phyloP scores from a whole-genome alignment of 768 basidiomycete genomes.

The Collybia sp. region DNA sequence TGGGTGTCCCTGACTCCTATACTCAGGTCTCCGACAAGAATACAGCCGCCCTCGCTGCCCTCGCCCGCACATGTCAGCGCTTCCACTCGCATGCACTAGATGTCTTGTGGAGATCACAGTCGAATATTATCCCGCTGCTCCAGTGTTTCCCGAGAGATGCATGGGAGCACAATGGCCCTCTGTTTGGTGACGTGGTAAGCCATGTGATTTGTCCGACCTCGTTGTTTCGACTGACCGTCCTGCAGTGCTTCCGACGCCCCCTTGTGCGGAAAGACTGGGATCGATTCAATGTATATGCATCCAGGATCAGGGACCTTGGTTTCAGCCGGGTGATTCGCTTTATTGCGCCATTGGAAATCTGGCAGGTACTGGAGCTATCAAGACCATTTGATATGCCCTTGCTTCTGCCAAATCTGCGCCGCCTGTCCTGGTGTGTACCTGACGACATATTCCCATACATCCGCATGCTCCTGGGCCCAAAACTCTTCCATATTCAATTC shows the following conservation, averaged over 20 bases:
- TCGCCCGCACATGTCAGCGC: constrained; percentile 1
- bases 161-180: neutral
- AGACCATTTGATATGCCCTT: neutral
- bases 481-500: neutral
- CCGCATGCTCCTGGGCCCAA: neutral
- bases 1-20: too few relatives aligned
- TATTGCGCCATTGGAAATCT: neutral
- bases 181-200: too few relatives aligned
- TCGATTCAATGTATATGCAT: neutral
- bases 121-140: neutral
- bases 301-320: neutral
- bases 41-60: neutral
- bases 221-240: neutral
- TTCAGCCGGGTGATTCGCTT: neutral
- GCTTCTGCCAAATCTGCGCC: neutral
- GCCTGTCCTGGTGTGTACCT: neutral
- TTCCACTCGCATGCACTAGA: constrained; percentile 4
- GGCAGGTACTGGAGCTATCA: neutral
- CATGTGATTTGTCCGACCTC: neutral
- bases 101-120: neutral
- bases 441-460: neutral
- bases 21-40: too few relatives aligned
- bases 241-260: neutral
- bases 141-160: constrained; percentile 4
- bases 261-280: neutral